Base-by-base conservation (phyloP, 2,329 filamentous ascomycete species). In the Aureobasidium mangrovei region DNA sequence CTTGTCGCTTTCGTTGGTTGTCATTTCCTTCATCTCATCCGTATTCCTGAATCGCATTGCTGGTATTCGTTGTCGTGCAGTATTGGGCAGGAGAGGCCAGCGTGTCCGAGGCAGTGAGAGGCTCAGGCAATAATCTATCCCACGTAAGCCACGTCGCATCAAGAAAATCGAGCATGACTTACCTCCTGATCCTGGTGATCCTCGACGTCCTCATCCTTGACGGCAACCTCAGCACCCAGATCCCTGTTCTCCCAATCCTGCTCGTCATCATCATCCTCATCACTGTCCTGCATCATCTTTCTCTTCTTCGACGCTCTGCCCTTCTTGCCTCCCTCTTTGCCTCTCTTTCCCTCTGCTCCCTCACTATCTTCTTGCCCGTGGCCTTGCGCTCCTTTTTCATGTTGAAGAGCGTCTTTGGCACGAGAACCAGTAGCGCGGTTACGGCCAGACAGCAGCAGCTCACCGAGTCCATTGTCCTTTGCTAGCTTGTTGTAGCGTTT, bases 401-500 rank as follows among this genome's bases (percentile, higher is more conserved):
- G 45, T 57, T 36, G 45, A 43, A 35, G n/a, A 31, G 45, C 36
- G 42, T 55, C 36, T 31, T 51, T 51, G 48, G 43, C 29, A 57
- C 51, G 41, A 53, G 33, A 12, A 54, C 46, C 46, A 54, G 41
- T 4, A 53, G 35, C 40, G 36, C 47, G 47, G 51, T 49, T 40
- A 48, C 32, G 26, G 56, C 48, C 49, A 54, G 54, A 41, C 48
- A 36, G 61, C 41, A 59, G 58, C 55, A 83, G 77, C 28, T 74
- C 75, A 59, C 47, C 27, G 47, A 51, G 35, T 35, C 47, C 47
- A 51, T 83, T 72, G 7, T 76, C 69, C 64, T 83, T 83, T 69
- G 84, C 73, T 64, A 87, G 75, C 32, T 83, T 78, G 67, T 84
- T 81, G 62, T 84, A 86, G 60, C 83, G 74, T 69, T 86, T 86